Conservation (phyloP, 805 yeast species). For the Pichia nanzhaoensis region DNA sequence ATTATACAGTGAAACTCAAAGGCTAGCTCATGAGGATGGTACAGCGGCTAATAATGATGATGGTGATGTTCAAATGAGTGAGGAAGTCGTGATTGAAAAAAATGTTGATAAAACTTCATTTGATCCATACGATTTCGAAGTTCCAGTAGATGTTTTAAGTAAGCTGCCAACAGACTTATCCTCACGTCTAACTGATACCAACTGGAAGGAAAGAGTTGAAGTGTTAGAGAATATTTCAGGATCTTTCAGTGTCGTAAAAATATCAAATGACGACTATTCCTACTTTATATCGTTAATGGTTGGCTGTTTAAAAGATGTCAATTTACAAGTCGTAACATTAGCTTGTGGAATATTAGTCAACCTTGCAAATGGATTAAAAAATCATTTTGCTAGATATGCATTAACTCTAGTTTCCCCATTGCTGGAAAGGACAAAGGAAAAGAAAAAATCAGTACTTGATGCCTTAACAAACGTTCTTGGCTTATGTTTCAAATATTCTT, state of each 20-base stretch:
- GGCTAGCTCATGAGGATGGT: no score
- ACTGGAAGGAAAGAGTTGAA: constrained; percentile 93
- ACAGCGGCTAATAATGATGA: constrained; percentile 21
- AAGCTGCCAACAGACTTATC: constrained; percentile 61
- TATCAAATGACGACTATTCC: constrained; percentile 54
- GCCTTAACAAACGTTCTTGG: constrained; percentile 64
- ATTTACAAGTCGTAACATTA: constrained; percentile 74
- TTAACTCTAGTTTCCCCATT: constrained; percentile 49
- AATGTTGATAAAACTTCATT: constrained; percentile 26
- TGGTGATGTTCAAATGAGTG: constrained; percentile 35
- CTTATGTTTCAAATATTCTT: constrained; percentile 47
- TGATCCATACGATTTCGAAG: constrained; percentile 67
- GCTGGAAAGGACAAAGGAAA: constrained; percentile 82
- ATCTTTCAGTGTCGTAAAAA: constrained; percentile 47
- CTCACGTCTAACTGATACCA: constrained; percentile 47
- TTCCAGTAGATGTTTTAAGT: constrained; percentile 59
- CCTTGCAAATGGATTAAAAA: constrained; percentile 61
- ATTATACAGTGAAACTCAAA: constrained; percentile 35
- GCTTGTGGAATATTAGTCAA: constrained; percentile 62
- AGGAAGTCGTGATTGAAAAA: constrained; percentile 10
- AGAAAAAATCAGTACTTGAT: constrained; percentile 69
- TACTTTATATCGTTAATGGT: constrained; percentile 56
- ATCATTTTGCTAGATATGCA: constrained; percentile 49
- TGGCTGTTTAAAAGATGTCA: constrained; percentile 81
- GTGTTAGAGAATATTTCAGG: constrained; percentile 58